Evolutionary conservation across 306 rosid genomes (phyloP).

Genomic region (Carpinus viminea): DNA sequence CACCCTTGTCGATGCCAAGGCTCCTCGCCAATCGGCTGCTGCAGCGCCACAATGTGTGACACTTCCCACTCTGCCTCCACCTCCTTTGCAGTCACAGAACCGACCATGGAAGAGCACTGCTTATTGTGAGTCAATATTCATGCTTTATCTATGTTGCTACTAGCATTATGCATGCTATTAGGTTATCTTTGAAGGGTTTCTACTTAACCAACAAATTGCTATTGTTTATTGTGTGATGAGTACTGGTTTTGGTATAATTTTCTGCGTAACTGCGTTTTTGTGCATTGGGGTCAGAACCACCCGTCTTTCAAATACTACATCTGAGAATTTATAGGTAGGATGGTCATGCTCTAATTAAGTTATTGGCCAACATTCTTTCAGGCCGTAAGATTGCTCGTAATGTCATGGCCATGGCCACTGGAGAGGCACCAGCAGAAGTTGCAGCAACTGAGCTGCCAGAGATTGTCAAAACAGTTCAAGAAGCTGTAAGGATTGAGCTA

Average conservation of each 20-base stretch:
- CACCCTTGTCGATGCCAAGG: conserved; percentile 57
- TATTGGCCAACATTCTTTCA: conserved; percentile 20
- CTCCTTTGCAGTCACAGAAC: conserved; percentile 49
- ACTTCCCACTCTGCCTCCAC: conserved; percentile 68
- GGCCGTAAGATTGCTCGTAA: conserved; percentile 74
- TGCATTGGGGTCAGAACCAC: too few relatives aligned
- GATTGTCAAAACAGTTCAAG: conserved; percentile 60
- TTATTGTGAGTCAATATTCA: conserved; percentile 54
- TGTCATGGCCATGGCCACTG: conserved; percentile 90
- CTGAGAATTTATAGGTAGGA: not conserved
- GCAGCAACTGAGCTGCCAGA: conserved; percentile 68
- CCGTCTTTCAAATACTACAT: too few relatives aligned
- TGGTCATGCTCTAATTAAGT: not conserved
- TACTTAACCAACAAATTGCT: too few relatives aligned
- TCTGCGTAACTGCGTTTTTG: too few relatives aligned
- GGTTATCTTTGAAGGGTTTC: too few relatives aligned
- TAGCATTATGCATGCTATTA: too few relatives aligned
- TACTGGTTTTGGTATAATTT: too few relatives aligned
- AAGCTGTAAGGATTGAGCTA: conserved; percentile 47
- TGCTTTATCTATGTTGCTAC: too few relatives aligned
- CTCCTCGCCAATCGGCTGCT: conserved; percentile 51
- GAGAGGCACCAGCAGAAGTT: conserved; percentile 82
- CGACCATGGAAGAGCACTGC: conserved; percentile 62
- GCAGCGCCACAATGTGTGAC: conserved; percentile 73
- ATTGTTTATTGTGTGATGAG: too few relatives aligned